Evolutionary conservation across 116 monocot genomes (phyloP).

Genomic region (Trichopus zeylanicus): DNA sequence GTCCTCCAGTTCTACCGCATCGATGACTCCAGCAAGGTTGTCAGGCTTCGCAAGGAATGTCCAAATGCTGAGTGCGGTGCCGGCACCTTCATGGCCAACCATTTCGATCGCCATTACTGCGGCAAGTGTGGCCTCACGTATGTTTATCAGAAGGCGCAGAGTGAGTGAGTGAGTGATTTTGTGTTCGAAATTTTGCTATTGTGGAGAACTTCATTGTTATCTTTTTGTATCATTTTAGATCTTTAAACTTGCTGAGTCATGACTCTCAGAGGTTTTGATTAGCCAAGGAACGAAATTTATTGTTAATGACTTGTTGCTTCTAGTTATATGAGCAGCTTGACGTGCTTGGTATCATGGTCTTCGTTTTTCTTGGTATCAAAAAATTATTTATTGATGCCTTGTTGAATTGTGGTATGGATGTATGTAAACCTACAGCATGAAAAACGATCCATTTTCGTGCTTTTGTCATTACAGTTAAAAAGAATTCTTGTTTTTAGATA

Average conservation of each 20-base stretch:
- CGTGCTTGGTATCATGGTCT: background rate
- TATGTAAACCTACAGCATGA: no score
- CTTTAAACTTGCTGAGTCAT: background rate
- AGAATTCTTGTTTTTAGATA: no score
- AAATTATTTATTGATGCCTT: no score
- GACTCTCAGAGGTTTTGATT: background rate
- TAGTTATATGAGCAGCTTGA: background rate
- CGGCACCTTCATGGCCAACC: conserved; percentile 43
- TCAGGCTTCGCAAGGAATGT: conserved; percentile 46
- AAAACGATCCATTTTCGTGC: no score
- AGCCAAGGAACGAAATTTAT: background rate
- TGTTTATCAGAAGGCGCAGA: conserved; percentile 9
- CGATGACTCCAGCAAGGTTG: conserved; percentile 26
- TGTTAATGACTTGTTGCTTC: background rate
- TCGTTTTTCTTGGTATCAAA: background rate
- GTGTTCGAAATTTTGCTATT: no score
- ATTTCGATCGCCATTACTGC: conserved; percentile 24
- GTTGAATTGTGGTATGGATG: no score
- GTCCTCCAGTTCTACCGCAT: conserved; percentile 35
- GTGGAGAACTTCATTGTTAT: background rate
- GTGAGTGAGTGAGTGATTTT: background rate
- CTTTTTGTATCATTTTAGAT: background rate
- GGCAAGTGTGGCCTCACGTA: conserved; percentile 14
- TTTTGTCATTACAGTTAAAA: no score
- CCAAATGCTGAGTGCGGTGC: conserved; percentile 58